These are phyloP conservation scores for Herpetospermum pedunculosum DNA, from an alignment of 306 rosid species.

Conservation along the genomic window DNA sequence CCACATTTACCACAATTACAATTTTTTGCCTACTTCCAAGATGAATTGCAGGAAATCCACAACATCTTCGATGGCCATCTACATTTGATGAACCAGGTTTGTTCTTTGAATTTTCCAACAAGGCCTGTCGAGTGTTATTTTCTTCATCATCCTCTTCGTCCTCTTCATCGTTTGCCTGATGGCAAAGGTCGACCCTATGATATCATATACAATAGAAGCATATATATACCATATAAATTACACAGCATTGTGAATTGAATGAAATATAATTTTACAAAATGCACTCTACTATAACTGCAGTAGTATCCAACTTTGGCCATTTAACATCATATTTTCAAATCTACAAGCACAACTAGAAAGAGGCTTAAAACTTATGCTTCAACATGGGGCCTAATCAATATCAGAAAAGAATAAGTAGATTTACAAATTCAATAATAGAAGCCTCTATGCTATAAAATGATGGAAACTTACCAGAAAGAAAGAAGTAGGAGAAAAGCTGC, in stretches of 20 bases:
- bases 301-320: background rate
- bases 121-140: slow-evolving; percentile 25
- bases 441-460: background rate
- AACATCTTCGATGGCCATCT: slow-evolving; percentile 32
- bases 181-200: slow-evolving; percentile 72
- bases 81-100: slow-evolving; percentile 18
- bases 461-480: slow-evolving; percentile 53
- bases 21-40: slow-evolving; percentile 51
- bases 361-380: background rate
- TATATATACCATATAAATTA: slow-evolving; percentile 19
- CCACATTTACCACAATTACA: slow-evolving; percentile 37
- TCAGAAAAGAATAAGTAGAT: background rate
- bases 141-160: slow-evolving; percentile 52
- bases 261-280: background rate
- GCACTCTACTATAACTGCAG: background rate
- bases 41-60: slow-evolving; percentile 42
- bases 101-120: slow-evolving; percentile 33
- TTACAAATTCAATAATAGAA: background rate
- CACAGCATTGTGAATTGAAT: background rate
- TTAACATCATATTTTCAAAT: background rate
- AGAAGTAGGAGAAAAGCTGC: slow-evolving; percentile 55
- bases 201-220: slow-evolving; percentile 27
- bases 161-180: slow-evolving; percentile 62
- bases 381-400: background rate
- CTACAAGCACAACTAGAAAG: background rate